A percentile compares a stretch with the other conserved stretches of the same genome.
phyloP scores from a whole-genome alignment of 495 filamentous ascomycete genomes.

The Pseudevernia furfuracea region DNA sequence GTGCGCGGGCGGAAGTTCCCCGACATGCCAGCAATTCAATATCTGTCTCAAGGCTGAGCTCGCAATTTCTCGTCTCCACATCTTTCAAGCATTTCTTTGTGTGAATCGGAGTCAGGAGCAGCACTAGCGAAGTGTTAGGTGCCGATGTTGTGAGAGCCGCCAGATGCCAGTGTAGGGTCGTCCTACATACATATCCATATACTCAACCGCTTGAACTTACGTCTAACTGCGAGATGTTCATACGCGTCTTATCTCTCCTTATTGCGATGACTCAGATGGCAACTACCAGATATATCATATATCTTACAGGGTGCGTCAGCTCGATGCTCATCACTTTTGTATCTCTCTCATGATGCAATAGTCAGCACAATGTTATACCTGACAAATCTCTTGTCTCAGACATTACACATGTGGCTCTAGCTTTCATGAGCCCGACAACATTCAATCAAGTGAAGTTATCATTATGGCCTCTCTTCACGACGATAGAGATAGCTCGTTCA shows the following conservation, averaged over 20 bases:
- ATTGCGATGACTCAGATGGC: not conserved
- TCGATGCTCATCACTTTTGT: not conserved
- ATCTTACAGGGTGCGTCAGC: constrained; percentile 47
- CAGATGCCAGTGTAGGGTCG: not conserved
- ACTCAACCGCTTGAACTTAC: not conserved
- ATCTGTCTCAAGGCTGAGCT: not conserved
- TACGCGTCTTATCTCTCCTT: not conserved
- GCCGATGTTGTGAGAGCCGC: not conserved
- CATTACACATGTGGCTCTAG: constrained; percentile 59
- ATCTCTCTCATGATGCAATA: constrained; percentile 21
- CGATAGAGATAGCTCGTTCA: constrained; percentile 47
- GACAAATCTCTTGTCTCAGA: constrained; percentile 37
- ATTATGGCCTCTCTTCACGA: constrained; percentile 53
- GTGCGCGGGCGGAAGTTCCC: not conserved
- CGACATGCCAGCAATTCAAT: not conserved
- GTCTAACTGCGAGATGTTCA: not conserved
- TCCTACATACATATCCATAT: not conserved
- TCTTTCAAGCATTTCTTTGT: not conserved
- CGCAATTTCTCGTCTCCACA: not conserved
- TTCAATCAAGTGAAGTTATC: constrained; percentile 50
- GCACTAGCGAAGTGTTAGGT: not conserved
- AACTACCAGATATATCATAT: constrained; percentile 45
- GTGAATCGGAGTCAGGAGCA: not conserved
- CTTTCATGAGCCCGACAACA: constrained; percentile 52
- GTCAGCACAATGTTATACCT: constrained; percentile 48